phyloP scores from a whole-genome alignment of 192 early-diverging fungal genomes.

The Paraglomus occultum region DNA sequence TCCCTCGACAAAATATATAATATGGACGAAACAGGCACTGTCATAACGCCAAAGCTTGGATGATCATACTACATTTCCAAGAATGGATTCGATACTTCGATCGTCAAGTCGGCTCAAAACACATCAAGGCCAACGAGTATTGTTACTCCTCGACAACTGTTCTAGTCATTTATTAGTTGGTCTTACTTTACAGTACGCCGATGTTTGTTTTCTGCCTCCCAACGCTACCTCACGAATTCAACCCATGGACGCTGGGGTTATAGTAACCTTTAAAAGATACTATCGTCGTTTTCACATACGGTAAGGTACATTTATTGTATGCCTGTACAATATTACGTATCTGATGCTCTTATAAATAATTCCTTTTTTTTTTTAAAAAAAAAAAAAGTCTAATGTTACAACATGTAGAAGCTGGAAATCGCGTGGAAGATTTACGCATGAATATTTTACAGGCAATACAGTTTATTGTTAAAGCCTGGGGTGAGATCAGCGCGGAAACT shows the following conservation, averaged over 20 bases:
- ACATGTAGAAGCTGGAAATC: not conserved
- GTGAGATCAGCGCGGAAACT: constrained; percentile 6
- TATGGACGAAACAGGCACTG: constrained; percentile 20
- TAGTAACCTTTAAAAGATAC: constrained; percentile 11
- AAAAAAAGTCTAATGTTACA: not conserved
- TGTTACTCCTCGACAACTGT: constrained; percentile 15
- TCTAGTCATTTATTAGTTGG: constrained; percentile 3
- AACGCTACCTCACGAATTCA: constrained; percentile 24
- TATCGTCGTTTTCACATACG: constrained; percentile 11
- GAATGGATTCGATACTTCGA: not conserved
- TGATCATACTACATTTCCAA: not conserved
- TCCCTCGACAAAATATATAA: constrained; percentile 21
- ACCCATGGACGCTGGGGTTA: constrained; percentile 9
- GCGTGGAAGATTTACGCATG: not conserved
- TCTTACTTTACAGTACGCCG: constrained; percentile 6
- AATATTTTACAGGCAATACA: not conserved
- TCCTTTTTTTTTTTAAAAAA: too few species aligned
- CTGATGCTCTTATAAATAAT: too few species aligned
- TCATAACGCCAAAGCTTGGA: constrained; percentile 1
- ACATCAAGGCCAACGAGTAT: not conserved
- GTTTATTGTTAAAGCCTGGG: not conserved
- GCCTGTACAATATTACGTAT: too few species aligned
- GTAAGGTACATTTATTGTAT: not conserved
- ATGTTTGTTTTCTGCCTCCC: constrained; percentile 12
- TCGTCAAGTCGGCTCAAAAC: not conserved